Evolutionary conservation across 106 monocot species (phyloP).

Genomic region (Gastrodia elata): DNA sequence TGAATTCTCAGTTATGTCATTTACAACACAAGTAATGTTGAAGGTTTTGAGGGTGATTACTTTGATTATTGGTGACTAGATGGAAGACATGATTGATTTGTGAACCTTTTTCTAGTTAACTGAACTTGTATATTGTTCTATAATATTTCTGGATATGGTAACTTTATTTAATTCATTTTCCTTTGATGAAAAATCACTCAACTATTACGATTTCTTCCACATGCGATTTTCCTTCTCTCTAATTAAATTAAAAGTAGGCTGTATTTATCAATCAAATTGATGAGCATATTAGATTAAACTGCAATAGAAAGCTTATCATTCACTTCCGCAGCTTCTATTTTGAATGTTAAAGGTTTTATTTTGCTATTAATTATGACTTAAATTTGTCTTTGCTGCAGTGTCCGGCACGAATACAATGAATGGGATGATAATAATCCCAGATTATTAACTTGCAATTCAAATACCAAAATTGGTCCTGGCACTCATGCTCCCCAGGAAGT

Average conservation of each 20-base stretch:
- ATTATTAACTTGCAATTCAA: conserved; percentile 46
- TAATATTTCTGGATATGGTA: no score
- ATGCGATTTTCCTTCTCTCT: no score
- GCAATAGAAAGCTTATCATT: no score
- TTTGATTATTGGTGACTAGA: neutral
- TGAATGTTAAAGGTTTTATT: no score
- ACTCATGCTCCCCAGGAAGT: conserved; percentile 47
- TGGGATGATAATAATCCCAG: conserved; percentile 61
- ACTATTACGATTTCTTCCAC: no score
- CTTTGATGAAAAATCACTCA: no score
- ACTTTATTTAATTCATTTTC: no score
- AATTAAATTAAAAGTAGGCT: no score
- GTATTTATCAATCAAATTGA: no score
- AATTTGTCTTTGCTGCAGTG: conserved; percentile 21
- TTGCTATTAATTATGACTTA: neutral
- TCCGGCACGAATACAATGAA: conserved; percentile 46
- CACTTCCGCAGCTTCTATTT: no score
- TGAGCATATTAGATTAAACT: no score
- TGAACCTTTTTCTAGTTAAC: neutral
- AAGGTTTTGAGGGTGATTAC: neutral
- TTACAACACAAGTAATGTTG: neutral
- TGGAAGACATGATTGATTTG: neutral
- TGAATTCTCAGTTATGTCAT: neutral
- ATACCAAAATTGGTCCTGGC: conserved; percentile 35
- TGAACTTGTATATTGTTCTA: no score